Evolutionary conservation across 2,329 filamentous ascomycete genomes (phyloP), one percentile per base, ranked within the genome.

Genomic region (Cladophialophora bantiana): DNA sequence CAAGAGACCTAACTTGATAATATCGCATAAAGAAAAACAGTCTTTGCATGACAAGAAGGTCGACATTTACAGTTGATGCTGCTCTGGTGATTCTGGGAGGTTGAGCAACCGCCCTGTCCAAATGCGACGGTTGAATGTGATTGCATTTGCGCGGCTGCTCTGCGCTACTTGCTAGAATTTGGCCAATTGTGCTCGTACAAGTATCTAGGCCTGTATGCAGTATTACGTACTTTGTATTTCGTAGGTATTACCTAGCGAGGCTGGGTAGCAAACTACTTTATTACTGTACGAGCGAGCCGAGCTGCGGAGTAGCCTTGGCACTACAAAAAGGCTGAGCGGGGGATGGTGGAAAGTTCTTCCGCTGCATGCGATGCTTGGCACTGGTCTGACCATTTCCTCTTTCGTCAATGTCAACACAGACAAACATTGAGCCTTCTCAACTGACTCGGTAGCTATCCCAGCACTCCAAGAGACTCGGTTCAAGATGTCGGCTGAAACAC

Each of bases 401-500:
- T 63, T 32, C 38, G 54, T 57, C 53, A 31, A 45, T 57, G 61
- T 63, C 61, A 63, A 63, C 61, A 63, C 13, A 20, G 48, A 52
- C 45, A 50, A 50, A 50, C 45, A 50, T 4, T 26, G 7, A 50
- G 45, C 45, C 12, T 18, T 12, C 20, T 50, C 45, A 12, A 50
- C 10, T 18, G 20, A 26, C 26, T 18, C 18, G 20, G 7, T 10
- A 31, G 4, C 9, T 9, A 5, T 50, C 20, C 45, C 12, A 9
- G n/a, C 18, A 26, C 35, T 10, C 20, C 45, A 54, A n/a, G 15
- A 38, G 34, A 35, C 4, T 7, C 34, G 36, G 35, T 26, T 1
- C 54, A 59, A 26, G 7, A 71, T 71, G 67, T 64, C 69, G n/a
- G 59, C 56, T 50, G 71, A 71, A 70, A 75, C 78, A 60, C 77